Evolutionary conservation across 257 asterid species (phyloP).

Genomic region (Nicotiana obtusifolia): DNA sequence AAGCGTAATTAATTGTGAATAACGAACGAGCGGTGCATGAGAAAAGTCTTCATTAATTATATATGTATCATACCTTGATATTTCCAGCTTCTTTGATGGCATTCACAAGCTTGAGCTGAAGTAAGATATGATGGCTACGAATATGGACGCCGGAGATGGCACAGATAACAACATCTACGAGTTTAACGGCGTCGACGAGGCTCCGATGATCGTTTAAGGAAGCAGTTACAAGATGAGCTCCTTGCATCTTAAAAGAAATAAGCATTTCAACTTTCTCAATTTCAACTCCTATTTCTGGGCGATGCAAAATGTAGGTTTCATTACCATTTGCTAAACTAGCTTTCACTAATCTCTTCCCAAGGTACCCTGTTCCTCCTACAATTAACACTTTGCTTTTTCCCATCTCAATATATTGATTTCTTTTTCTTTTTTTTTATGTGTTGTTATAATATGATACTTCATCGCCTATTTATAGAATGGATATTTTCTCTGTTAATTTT

Average conservation of each 20-base stretch:
- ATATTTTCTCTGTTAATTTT: background rate
- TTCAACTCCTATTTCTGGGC: conserved; percentile 64
- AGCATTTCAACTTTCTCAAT: conserved; percentile 57
- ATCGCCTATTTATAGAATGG: background rate
- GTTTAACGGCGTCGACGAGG: conserved; percentile 67
- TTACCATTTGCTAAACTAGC: conserved; percentile 76
- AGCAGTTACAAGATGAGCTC: conserved; percentile 54
- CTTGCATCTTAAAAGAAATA: conserved; percentile 58
- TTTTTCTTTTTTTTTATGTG: background rate
- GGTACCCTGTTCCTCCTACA: conserved; percentile 80
- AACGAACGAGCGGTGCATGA: no score
- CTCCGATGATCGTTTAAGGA: conserved; percentile 66
- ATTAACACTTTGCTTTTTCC: conserved; percentile 60
- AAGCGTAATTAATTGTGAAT: no score
- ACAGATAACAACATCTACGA: conserved; percentile 67
- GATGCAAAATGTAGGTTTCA: conserved; percentile 52
- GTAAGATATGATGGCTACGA: conserved; percentile 54
- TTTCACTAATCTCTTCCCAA: conserved; percentile 62
- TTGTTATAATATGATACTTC: background rate
- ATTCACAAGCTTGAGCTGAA: conserved; percentile 68
- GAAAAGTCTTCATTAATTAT: no score
- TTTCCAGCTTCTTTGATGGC: conserved; percentile 89
- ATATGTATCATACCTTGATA: conserved; percentile 40
- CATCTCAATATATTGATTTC: conserved; percentile 19
- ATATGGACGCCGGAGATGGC: conserved; percentile 86